Evolutionary conservation across 2,329 filamentous ascomycete species (phyloP), one percentile per base, ranked within the genome.

Genomic region (Trichoderma asperellum): DNA sequence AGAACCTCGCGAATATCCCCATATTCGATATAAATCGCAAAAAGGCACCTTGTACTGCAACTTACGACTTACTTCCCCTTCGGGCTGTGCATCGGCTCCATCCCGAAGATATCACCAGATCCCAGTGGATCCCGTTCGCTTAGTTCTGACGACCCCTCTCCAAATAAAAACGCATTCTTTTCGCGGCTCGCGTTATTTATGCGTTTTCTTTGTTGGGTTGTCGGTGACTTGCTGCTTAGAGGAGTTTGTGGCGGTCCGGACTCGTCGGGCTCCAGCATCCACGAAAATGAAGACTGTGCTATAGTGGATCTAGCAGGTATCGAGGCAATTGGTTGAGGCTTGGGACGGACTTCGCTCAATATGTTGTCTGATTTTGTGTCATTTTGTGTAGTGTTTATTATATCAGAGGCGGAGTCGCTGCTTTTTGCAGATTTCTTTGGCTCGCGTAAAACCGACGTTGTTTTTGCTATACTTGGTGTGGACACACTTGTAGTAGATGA

Each of bases 211-310:
- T 84, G 77, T 69, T 76, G 75, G 14, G 74, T 63, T 7, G 78
- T 71, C 4, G 79, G 76, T 5, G 80, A 79, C 24, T 79, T 79
- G 43, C 66, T 72, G 8, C 73, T 58, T 4, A 75, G 70, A 2
- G 72, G 35, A 0, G 75, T 71, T 68, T 76, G 69, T 61, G 75
- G 72, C 52, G 70, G 73, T 12, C 59, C 69, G 0, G 81, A 77
- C 66, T 82, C 76, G 72, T 86, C 85, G 3, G 85, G 86, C 72
- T 89, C 89, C 2, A 94, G 83, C 91, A 94, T 94, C 90, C 90
- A 93, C 1, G 91, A 89, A 77, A 93, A 94, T 4, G 89, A 91
- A 8, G 91, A 93, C 73, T 92, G 90, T 1, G 90, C 90, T 40
- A 93, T 83, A 0, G 85, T 88, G 4, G 90, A 91, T 27, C 90